Percentiles rank a stretch among this genome's conserved stretches.
These are phyloP conservation scores for Suhomyces guaymorum DNA, from an alignment of 1,139 yeast genomes.

Conservation along the genomic window DNA sequence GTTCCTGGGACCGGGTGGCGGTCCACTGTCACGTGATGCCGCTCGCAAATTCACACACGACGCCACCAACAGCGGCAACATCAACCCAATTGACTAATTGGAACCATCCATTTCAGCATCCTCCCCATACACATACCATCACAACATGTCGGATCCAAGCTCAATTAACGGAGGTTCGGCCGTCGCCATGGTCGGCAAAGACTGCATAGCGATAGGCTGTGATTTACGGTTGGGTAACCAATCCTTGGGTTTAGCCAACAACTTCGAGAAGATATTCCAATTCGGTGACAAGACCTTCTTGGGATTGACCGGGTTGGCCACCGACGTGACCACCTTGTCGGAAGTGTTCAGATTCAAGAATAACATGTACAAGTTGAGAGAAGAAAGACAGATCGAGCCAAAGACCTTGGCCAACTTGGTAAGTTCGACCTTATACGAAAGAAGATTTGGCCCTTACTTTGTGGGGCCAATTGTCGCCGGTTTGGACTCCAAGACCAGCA, in stretches of 20 bases:
- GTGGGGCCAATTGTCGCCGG: slow-evolving; percentile 98
- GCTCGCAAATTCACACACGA: not conserved
- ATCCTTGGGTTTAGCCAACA: slow-evolving; percentile 86
- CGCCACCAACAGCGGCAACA: slow-evolving; percentile 9
- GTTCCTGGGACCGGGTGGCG: too few species aligned
- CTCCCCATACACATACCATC: slow-evolving; percentile 1
- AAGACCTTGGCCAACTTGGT: slow-evolving; percentile 91
- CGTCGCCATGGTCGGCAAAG: slow-evolving; percentile 98
- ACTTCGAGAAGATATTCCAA: slow-evolving; percentile 88
- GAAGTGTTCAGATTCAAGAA: slow-evolving; percentile 83
- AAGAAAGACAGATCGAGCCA: slow-evolving; percentile 91
- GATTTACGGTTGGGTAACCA: slow-evolving; percentile 94
- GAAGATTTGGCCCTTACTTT: slow-evolving; percentile 94
- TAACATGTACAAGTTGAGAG: slow-evolving; percentile 85
- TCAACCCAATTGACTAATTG: too few species aligned
- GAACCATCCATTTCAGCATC: not conserved
- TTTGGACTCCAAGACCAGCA: slow-evolving; percentile 70
- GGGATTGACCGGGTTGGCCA: slow-evolving; percentile 93
- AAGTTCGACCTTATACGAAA: slow-evolving; percentile 84
- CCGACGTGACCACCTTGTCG: slow-evolving; percentile 85
- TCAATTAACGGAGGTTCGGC: slow-evolving; percentile 81
- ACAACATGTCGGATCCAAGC: slow-evolving; percentile 49
- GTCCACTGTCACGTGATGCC: slow-evolving; percentile 2
- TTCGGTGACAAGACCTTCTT: slow-evolving; percentile 79
- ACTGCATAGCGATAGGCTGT: slow-evolving; percentile 96